Percentiles rank a stretch among this genome's conserved stretches.
Conservation (phyloP, 2,329 filamentous ascomycete genomes). For the Fusarium staphyleae region DNA sequence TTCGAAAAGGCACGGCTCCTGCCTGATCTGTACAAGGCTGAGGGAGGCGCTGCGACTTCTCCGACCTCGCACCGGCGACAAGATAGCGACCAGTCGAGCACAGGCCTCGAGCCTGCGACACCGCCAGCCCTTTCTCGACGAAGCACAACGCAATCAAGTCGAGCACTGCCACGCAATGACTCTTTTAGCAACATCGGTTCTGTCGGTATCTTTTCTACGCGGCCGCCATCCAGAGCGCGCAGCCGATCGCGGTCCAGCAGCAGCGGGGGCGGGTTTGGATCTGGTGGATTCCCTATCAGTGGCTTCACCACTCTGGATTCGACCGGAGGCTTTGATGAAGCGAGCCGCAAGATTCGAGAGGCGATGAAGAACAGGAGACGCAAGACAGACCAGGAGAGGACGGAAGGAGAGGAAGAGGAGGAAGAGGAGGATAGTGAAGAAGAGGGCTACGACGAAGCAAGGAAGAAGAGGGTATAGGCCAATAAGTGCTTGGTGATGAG, state of each 20-base stretch:
- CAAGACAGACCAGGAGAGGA: slow-evolving; percentile 55
- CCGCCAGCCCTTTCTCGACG: slow-evolving; percentile 52
- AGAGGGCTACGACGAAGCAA: slow-evolving; percentile 52
- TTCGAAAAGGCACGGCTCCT: slow-evolving; percentile 81
- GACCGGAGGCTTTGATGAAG: slow-evolving; percentile 78
- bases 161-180: slow-evolving; percentile 79
- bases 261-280: slow-evolving; percentile 67
- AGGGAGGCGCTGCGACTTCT: slow-evolving; percentile 40
- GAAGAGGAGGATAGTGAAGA: slow-evolving; percentile 51
- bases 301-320: slow-evolving; percentile 73
- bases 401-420: slow-evolving; percentile 42
- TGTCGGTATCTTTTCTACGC: slow-evolving; percentile 88
- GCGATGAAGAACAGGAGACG: slow-evolving; percentile 75
- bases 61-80: slow-evolving; percentile 45
- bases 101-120: slow-evolving; percentile 48
- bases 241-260: slow-evolving; percentile 75
- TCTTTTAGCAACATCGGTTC: slow-evolving; percentile 89
- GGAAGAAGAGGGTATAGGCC: slow-evolving; percentile 50
- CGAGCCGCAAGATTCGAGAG: slow-evolving; percentile 81
- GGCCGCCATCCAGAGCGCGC: slow-evolving; percentile 80
- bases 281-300: slow-evolving; percentile 69
- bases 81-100: slow-evolving; percentile 59
- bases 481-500: neutral
- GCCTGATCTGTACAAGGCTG: slow-evolving; percentile 57
- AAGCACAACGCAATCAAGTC: slow-evolving; percentile 62